A percentile compares a stretch with the other conserved stretches of the same genome.
These are phyloP conservation scores for Trichoderma pleuroti DNA, from an alignment of 2,329 filamentous ascomycete species.

Conservation along the genomic window DNA sequence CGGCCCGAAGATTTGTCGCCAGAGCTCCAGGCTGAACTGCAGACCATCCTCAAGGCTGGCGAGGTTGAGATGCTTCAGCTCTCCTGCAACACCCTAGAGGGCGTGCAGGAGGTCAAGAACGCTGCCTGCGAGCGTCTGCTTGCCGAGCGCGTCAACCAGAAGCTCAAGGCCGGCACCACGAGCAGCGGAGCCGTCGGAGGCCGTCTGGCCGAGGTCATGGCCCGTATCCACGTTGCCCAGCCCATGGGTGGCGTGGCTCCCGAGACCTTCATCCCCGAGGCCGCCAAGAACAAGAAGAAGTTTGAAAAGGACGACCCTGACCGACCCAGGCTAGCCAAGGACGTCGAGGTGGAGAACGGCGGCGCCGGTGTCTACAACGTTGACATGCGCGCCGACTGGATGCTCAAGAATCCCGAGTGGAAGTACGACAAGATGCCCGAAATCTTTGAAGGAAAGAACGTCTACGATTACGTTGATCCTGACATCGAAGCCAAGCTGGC, in stretches of 20 bases:
- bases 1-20: conserved; percentile 81
- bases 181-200: conserved; percentile 72
- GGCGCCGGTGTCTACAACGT: conserved; percentile 95
- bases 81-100: conserved; percentile 92
- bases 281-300: conserved; percentile 74
- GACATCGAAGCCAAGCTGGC: conserved; percentile 93
- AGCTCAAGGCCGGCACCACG: conserved; percentile 86
- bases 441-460: conserved; percentile 91
- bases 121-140: conserved; percentile 89
- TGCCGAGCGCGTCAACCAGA: conserved; percentile 89
- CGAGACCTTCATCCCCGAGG: conserved; percentile 86
- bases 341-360: conserved; percentile 87
- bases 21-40: conserved; percentile 72
- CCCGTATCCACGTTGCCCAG: conserved; percentile 94
- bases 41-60: conserved; percentile 75
- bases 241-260: conserved; percentile 76
- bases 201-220: conserved; percentile 83
- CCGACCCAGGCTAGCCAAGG: conserved; percentile 73
- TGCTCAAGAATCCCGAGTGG: conserved; percentile 86
- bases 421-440: conserved; percentile 96
- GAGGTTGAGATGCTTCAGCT: conserved; percentile 92
- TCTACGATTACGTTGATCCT: conserved; percentile 94
- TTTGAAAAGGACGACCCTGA: conserved; percentile 90
- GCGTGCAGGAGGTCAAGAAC: conserved; percentile 93
- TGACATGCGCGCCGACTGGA: conserved; percentile 83